Evolutionary conservation across 768 basidiomycete genomes (phyloP).

Genomic region (Pilatotrama ljubarskyi): DNA sequence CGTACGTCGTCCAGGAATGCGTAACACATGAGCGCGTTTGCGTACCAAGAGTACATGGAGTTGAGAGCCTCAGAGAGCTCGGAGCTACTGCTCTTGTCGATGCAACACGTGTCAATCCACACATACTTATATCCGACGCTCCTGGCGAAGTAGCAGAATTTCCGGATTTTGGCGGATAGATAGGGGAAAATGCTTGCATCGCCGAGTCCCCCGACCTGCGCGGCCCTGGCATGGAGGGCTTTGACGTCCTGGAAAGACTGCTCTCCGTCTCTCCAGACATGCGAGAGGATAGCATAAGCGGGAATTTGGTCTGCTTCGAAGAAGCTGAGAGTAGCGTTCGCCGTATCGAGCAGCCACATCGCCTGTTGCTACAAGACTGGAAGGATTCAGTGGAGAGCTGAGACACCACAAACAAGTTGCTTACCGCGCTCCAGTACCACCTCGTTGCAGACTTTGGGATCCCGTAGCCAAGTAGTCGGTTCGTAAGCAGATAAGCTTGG

Average conservation of each 20-base stretch:
- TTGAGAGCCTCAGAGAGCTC: constrained; percentile 15
- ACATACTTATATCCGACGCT: constrained; percentile 1
- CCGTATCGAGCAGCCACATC: constrained; percentile 9
- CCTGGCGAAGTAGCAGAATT: constrained; percentile 2
- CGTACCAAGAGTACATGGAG: constrained; percentile 14
- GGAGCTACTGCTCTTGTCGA: constrained; percentile 17
- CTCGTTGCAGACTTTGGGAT: too few species aligned
- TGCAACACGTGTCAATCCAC: constrained; percentile 17
- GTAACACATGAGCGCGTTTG: constrained; percentile 8
- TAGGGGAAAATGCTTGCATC: background rate
- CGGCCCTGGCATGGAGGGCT: background rate
- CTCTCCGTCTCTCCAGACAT: constrained; percentile 11
- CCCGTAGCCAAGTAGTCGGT: too few species aligned
- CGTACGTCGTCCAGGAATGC: constrained; percentile 10
- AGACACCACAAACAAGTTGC: too few species aligned
- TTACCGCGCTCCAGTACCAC: too few species aligned
- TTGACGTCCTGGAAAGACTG: constrained; percentile 11
- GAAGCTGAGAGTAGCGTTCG: background rate
- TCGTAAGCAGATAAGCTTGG: too few species aligned
- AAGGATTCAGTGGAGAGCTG: too few species aligned
- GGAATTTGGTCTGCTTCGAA: background rate
- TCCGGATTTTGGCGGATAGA: constrained; percentile 4
- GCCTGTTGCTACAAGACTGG: background rate
- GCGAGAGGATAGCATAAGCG: constrained; percentile 7
- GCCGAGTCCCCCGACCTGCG: background rate